Conservation (phyloP, 1,139 yeast genomes). For the Lodderomyces oxycetoniae region DNA sequence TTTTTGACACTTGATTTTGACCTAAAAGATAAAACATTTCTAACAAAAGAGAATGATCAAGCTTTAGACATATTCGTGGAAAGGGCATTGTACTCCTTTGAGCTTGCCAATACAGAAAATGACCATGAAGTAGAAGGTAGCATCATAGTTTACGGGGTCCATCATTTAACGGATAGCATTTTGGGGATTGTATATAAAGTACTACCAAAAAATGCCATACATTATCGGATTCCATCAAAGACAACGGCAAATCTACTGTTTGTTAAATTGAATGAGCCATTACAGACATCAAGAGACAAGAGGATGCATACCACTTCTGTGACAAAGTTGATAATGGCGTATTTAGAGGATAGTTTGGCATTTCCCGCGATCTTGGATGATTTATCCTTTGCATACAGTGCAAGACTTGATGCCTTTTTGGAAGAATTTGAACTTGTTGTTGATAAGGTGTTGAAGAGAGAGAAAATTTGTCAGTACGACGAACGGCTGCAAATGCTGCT, state of each 20-base stretch:
- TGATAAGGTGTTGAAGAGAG: background rate
- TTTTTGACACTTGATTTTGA: constrained; percentile 19
- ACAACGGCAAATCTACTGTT: constrained; percentile 24
- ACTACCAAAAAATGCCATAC: constrained; percentile 26
- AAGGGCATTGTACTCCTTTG: constrained; percentile 24
- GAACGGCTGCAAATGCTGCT: too few relatives aligned
- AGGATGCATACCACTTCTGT: constrained; percentile 11
- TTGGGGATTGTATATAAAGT: constrained; percentile 25
- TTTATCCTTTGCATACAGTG: constrained; percentile 12
- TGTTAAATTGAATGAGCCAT: constrained; percentile 11
- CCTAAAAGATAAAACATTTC: constrained; percentile 3
- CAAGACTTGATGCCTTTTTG: constrained; percentile 17
- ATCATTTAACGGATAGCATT: constrained; percentile 20
- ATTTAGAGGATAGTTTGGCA: constrained; percentile 13
- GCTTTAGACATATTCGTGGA: constrained; percentile 18
- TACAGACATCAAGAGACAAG: constrained; percentile 1
- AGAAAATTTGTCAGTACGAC: too few relatives aligned
- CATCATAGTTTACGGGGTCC: constrained; percentile 24
- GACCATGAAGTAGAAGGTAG: constrained; percentile 19
- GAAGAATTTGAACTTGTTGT: constrained; percentile 19
- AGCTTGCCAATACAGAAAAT: constrained; percentile 22
- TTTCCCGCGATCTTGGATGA: constrained; percentile 22
- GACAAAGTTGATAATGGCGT: constrained; percentile 12
- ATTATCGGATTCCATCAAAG: constrained; percentile 28
- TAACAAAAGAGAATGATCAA: constrained; percentile 7